phyloP scores from a whole-genome alignment of 129 eudicot genomes.

The Logfia minima region DNA sequence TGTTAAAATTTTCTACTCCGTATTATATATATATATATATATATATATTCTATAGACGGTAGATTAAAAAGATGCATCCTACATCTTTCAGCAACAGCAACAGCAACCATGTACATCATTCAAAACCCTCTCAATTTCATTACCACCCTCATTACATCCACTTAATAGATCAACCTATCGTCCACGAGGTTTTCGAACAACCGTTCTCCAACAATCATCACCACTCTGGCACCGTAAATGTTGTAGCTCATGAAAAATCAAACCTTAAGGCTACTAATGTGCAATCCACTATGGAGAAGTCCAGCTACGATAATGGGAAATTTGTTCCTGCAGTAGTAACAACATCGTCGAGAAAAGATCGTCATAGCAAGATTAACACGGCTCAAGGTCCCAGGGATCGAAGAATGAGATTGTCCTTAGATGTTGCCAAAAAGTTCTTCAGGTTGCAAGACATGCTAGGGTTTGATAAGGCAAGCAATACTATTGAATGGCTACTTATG shows the following conservation, averaged over 20 bases:
- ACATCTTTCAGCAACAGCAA: conserved; percentile 23
- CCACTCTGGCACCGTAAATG: not conserved
- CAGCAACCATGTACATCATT: conserved; percentile 11
- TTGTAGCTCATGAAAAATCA: conserved; percentile 17
- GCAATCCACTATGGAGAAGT: conserved; percentile 20
- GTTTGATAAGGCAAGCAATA: conserved; percentile 73
- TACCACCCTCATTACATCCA: conserved; percentile 21
- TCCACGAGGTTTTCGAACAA: not conserved
- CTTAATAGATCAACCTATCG: conserved; percentile 6
- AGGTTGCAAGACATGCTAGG: conserved; percentile 71
- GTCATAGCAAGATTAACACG: conserved; percentile 91
- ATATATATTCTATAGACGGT: not conserved
- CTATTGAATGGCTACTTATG: conserved; percentile 73
- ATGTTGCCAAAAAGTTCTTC: conserved; percentile 69
- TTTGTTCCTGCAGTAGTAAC: not conserved
- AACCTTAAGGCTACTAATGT: conserved; percentile 1
- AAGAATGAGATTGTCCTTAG: conserved; percentile 85
- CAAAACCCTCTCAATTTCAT: conserved; percentile 24
- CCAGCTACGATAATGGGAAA: conserved; percentile 3
- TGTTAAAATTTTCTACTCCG: too few relatives aligned
- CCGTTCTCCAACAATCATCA: conserved; percentile 15
- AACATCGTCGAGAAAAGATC: conserved; percentile 49
- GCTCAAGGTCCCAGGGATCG: conserved; percentile 85
- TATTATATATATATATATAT: too few relatives aligned
- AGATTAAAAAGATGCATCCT: conserved; percentile 24